Conservation (phyloP, 2,329 filamentous ascomycete species). For the Dactylellina cionopaga region DNA sequence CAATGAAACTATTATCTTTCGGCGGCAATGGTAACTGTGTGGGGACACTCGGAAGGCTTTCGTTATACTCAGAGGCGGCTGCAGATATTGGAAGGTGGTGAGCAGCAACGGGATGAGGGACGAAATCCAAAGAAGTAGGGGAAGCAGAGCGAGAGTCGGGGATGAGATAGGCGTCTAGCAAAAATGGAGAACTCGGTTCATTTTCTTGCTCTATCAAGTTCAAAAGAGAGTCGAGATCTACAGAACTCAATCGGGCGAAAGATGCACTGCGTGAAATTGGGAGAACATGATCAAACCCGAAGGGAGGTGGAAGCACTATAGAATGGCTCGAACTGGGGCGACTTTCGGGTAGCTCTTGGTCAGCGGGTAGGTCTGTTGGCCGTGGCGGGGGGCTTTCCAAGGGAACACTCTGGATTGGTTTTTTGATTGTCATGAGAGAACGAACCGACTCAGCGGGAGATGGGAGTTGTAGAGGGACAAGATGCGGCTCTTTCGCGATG, state of each 20-base stretch:
- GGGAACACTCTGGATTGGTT: background rate
- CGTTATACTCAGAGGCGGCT: background rate
- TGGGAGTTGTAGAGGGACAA: background rate
- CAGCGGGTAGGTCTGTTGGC: background rate
- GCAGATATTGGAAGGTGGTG: constrained; percentile 7
- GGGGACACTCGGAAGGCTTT: background rate
- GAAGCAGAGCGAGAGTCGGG: constrained; percentile 3
- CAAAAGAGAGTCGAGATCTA: too few species aligned
- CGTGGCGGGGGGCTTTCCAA: background rate
- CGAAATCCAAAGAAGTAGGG: background rate
- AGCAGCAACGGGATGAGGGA: background rate
- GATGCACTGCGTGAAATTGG: constrained; percentile 13
- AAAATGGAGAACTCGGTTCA: too few species aligned
- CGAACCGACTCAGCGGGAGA: background rate
- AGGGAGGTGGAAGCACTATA: background rate
- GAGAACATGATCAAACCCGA: background rate
- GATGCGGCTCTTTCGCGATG: background rate
- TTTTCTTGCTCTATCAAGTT: too few species aligned
- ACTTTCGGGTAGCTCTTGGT: constrained; percentile 15
- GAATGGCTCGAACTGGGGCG: constrained; percentile 1
- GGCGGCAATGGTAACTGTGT: background rate
- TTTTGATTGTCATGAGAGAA: background rate
- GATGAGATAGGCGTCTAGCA: background rate
- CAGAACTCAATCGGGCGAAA: too few species aligned
- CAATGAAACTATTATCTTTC: background rate